Base-by-base conservation (phyloP, 129 eudicot species). In the Artemisia tridentata region DNA sequence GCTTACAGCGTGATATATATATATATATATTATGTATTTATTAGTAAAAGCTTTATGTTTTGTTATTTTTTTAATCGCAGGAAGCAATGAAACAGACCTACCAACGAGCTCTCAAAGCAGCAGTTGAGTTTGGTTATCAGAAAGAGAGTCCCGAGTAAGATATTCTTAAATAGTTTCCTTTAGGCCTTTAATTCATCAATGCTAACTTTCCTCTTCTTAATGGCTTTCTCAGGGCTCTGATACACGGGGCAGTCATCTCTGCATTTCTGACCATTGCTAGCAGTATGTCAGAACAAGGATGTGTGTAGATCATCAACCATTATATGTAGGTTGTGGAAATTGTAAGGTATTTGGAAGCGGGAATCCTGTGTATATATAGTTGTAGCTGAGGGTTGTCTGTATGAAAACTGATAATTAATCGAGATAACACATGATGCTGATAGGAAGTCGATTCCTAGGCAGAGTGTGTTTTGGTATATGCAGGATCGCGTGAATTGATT, bases 81-180 rank as follows among this genome's bases (percentile, higher is more conserved):
- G 97, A 93, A 72, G 92, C 99, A 29, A 93, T 93, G 96, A 93
- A 93, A 76, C 99, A 90, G 75, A 93, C 99, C 12, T 93, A 93
- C 69, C 88, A 90, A 70, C 88, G 92, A 81, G 83, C 90, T 47
- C 84, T 93, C 6, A 93, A 93, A 81, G 89, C 97, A 67, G 97
- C 99, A 27, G 75, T 82, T 2, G 99, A 93, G 80, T 90, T 87
- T 52, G 99, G 99, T 78, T 93, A 87, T 72, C 91, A 81, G 69
- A 93, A 90, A 80, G 99, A 93, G 75, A 87, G 89, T 76, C 97
- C 99, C 12, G 99, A 93, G 99, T 93, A 93, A 93, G 99, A 54
- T 45, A 71, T 60, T 54, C 9, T 60, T 55, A 23, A 38, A 52
- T 49, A 2, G 23, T 50, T 27, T 13, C 15, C 72, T 21, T 21